Conservation (phyloP, 306 rosid genomes). For the Vicia faba region DNA sequence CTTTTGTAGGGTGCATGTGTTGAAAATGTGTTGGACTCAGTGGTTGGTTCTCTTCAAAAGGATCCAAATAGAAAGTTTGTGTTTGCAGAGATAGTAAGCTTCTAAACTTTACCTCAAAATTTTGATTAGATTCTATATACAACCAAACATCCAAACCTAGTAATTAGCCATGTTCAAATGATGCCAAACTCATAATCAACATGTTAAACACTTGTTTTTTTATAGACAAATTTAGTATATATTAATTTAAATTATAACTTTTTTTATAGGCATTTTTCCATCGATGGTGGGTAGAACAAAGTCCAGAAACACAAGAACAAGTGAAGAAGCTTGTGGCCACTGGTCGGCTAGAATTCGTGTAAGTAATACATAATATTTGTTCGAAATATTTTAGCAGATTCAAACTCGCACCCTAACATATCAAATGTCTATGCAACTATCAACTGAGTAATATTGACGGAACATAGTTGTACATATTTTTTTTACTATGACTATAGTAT, state of each 20-base stretch:
- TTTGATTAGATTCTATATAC: neutral
- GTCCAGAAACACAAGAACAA: slow-evolving; percentile 54
- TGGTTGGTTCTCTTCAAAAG: slow-evolving; percentile 66
- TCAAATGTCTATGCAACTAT: too few species aligned
- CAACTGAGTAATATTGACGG: too few species aligned
- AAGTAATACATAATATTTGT: neutral
- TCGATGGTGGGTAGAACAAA: slow-evolving; percentile 85
- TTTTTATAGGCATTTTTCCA: slow-evolving; percentile 67
- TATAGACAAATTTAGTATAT: neutral
- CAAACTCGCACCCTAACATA: too few species aligned
- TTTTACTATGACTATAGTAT: too few species aligned
- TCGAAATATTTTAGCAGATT: too few species aligned
- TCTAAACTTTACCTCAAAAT: slow-evolving; percentile 33
- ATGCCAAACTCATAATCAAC: too few species aligned
- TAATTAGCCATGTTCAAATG: too few species aligned
- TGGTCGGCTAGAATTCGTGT: slow-evolving; percentile 81
- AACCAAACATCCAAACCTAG: neutral
- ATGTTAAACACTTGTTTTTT: too few species aligned
- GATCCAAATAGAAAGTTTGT: slow-evolving; percentile 84
- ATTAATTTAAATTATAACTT: neutral
- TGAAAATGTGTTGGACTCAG: slow-evolving; percentile 78
- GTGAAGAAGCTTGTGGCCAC: slow-evolving; percentile 65
- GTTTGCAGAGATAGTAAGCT: slow-evolving; percentile 76
- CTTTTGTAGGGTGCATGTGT: slow-evolving; percentile 71
- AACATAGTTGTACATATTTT: too few species aligned